Conservation (phyloP, 2,329 filamentous ascomycete species). For the Paecilomyces variotii region DNA sequence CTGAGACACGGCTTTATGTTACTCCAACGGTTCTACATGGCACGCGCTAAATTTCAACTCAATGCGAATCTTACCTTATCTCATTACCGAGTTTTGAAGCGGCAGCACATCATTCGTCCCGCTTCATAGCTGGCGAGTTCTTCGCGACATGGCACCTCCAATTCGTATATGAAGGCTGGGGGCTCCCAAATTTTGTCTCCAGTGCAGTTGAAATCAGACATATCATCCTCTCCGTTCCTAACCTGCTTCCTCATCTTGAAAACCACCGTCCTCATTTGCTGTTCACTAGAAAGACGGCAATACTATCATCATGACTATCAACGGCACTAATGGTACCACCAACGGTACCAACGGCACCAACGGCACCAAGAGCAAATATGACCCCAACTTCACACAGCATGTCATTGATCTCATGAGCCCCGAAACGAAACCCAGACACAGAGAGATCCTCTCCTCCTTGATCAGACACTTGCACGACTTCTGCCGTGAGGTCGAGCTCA, state of each 20-base stretch:
- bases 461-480: slow-evolving; percentile 73
- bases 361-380: slow-evolving; percentile 43
- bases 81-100: not conserved
- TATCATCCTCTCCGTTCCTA: not conserved
- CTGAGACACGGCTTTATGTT: not conserved
- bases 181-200: not conserved
- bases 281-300: not conserved
- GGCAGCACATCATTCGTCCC: not conserved
- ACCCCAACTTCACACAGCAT: slow-evolving; percentile 67
- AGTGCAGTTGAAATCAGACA: not conserved
- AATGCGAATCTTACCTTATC: not conserved
- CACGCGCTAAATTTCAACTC: not conserved
- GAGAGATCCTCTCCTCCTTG: slow-evolving; percentile 55
- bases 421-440: slow-evolving; percentile 56
- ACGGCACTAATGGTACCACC: not conserved
- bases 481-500: slow-evolving; percentile 67
- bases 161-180: not conserved
- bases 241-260: not conserved
- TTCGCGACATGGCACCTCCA: not conserved
- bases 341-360: not conserved
- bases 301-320: not conserved
- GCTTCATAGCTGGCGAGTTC: not conserved
- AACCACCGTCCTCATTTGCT: not conserved
- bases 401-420: slow-evolving; percentile 68
- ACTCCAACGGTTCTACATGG: not conserved